Conservation (phyloP, 768 basidiomycete genomes). For the Lentinula detonsa region DNA sequence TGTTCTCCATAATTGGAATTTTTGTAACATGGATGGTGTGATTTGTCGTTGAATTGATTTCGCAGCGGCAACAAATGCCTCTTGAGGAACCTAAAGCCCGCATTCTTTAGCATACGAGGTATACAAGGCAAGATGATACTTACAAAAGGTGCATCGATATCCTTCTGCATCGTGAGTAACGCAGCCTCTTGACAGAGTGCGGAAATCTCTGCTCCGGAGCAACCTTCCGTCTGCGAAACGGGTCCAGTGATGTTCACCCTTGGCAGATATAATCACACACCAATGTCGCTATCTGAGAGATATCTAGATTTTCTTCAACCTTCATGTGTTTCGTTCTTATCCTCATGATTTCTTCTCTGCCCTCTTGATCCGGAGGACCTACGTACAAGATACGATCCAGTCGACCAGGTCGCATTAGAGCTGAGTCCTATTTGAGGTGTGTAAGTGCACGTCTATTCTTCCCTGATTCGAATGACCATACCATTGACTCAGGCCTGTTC, state of each 20-base stretch:
- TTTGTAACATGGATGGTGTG: conserved; percentile 69
- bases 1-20: conserved; percentile 63
- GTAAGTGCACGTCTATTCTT: not conserved
- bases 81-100: conserved; percentile 59
- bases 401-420: conserved; percentile 90
- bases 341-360: conserved; percentile 78
- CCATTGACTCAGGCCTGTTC: conserved; percentile 90
- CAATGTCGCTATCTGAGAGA: conserved; percentile 61
- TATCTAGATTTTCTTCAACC: conserved; percentile 62
- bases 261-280: conserved; percentile 32
- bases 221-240: conserved; percentile 73
- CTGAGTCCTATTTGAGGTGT: conserved; percentile 64
- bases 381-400: conserved; percentile 93
- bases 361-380: conserved; percentile 79
- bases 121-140: conserved; percentile 19
- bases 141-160: conserved; percentile 75
- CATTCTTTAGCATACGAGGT: not conserved
- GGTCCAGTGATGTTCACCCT: conserved; percentile 1
- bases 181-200: conserved; percentile 97
- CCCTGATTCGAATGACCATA: conserved; percentile 29
- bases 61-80: conserved; percentile 73
- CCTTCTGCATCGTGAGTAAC: conserved; percentile 80
- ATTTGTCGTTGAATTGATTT: conserved; percentile 71
- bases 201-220: conserved; percentile 92
- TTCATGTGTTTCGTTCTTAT: conserved; percentile 80